These are phyloP conservation scores for Epichloe gansuensis DNA, from an alignment of 2,329 filamentous ascomycete genomes.

Conservation along the genomic window DNA sequence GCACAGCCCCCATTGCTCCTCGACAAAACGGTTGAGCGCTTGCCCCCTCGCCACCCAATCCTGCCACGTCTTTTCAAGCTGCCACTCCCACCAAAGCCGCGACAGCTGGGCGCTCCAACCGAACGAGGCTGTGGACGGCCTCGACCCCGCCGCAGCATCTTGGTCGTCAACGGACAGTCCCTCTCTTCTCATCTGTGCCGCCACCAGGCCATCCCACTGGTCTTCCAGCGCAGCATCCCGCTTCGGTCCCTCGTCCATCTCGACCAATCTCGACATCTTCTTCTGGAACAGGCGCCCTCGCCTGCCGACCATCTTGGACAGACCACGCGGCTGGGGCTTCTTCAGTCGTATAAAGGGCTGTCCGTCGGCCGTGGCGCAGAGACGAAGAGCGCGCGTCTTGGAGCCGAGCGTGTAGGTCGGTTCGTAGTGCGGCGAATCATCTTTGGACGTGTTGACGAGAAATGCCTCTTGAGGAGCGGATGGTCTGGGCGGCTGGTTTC, in stretches of 20 bases:
- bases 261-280: constrained; percentile 25
- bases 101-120: constrained; percentile 18
- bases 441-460: constrained; percentile 20
- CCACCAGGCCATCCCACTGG: constrained; percentile 33
- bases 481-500: constrained; percentile 8
- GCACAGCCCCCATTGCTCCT: constrained; percentile 23
- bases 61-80: constrained; percentile 19
- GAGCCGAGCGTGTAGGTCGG: constrained; percentile 28
- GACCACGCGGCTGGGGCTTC: constrained; percentile 49
- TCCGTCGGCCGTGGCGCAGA: constrained; percentile 39
- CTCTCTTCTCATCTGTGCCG: constrained; percentile 11
- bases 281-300: constrained; percentile 33
- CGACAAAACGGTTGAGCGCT: constrained; percentile 28
- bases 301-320: constrained; percentile 46
- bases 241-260: constrained; percentile 26
- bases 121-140: constrained; percentile 15
- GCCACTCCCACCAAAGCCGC: constrained; percentile 19
- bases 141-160: neutral
- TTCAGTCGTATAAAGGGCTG: constrained; percentile 54
- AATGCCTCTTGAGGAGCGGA: constrained; percentile 15
- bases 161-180: neutral
- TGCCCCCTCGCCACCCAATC: constrained; percentile 30
- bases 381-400: constrained; percentile 37
- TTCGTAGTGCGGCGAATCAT: constrained; percentile 34
- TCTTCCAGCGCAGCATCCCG: constrained; percentile 29